phyloP scores from a whole-genome alignment of 176 grass and related monocot genomes.

The Dendrocalamus sinicus region DNA sequence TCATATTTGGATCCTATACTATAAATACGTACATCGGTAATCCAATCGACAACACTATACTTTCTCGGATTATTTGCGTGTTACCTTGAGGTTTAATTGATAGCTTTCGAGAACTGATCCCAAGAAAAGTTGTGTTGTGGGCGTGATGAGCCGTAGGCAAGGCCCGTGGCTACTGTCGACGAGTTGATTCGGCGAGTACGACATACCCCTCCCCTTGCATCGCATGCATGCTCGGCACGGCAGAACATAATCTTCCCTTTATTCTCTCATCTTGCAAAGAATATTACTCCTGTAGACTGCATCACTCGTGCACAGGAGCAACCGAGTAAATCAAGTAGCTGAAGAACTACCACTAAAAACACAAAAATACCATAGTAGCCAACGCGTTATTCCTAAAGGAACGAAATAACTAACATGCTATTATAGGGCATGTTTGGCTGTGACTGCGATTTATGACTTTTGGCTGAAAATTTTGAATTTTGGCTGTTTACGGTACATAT shows the following conservation, averaged over 20 bases:
- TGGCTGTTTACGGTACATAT: no score
- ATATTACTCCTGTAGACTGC: background rate
- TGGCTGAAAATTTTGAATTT: no score
- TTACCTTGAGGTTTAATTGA: background rate
- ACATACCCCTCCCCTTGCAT: background rate
- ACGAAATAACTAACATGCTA: background rate
- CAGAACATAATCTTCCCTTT: conserved; percentile 38
- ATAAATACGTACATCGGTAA: no score
- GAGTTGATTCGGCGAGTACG: background rate
- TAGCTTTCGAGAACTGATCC: background rate
- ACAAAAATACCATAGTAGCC: background rate
- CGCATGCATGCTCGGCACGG: background rate
- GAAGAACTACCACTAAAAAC: background rate
- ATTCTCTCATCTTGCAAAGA: conserved; percentile 15
- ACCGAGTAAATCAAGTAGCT: background rate
- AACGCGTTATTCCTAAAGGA: background rate
- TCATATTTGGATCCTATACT: background rate
- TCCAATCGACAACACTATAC: no score
- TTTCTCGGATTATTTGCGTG: no score
- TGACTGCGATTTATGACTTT: fast-evolving
- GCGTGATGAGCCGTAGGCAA: no score
- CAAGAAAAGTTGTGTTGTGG: no score
- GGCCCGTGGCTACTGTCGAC: background rate
- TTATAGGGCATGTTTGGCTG: no score
- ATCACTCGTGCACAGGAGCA: background rate